Evolutionary conservation across 169 alveolate species (phyloP), one percentile per base, ranked within the genome.

Genomic region (Plasmodium billcollinsi): DNA sequence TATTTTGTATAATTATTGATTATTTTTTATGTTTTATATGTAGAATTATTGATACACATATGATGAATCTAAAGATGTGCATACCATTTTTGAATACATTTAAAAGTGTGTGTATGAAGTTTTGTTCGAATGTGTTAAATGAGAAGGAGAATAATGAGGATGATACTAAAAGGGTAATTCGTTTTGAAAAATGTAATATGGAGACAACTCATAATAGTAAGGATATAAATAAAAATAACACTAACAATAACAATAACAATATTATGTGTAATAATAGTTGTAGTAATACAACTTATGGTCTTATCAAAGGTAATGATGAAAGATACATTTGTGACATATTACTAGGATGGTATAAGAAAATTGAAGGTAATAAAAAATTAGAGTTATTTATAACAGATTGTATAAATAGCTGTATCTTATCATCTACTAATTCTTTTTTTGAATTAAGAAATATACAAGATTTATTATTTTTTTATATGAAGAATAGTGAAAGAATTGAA

Each of bases 381-480:
- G 90, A 80, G 56, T 49, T 80, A 43, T 80, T 39, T 58, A 15
- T 69, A 49, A 69, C 43, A 26, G 90, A 80, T 47, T 80, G 90
- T 39, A 15, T 80, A 69, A 80, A 66, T 58, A 67, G 73, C 18
- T 69, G 90, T 43, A 24, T 80, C 8, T 33, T 69, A 18, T 66
- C 80, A 20, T 69, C 74, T 2, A 69, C 54, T 43, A 26, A 8
- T 14, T 24, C 70, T 9, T 15, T 29, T 47, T 80, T 69, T 33
- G 63, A 80, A 49, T 59, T 69, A 24, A 24, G 43, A 61, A 15
- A 24, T 24, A 39, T 39, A 39, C 47, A 39, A 39, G 47, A 39
- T 39, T 26, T 80, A 47, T 65, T 80, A n/a, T 29, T 54, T 6
- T 80, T 80, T 69, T 80, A 66, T 18, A 69, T 80, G 14, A 39